Base-by-base conservation (phyloP, 768 basidiomycete genomes). In the Crepidotus variabilis region DNA sequence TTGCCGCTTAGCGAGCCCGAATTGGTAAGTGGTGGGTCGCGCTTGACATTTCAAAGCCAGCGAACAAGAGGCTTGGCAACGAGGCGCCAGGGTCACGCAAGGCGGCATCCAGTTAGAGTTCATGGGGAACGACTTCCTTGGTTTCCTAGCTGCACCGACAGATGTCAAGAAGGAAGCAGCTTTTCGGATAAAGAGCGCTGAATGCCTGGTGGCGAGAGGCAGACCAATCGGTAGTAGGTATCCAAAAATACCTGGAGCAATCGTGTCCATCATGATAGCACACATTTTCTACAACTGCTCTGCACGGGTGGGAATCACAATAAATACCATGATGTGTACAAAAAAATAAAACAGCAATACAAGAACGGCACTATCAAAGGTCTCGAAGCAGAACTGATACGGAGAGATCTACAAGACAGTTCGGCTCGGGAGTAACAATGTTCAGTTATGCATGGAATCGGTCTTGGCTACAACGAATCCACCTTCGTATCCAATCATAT, bases 401-500 rank as follows among this genome's bases (percentile, higher is more conserved):
- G 28, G 28, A 28, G 8, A 28, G 28, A 28, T 28, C 28, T 28
- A 28, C 3, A 8, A 28, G 28, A 28, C 8, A 28, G 8, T 8
- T 28, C 28, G 18, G 39, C 14, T 16, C 39, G 39, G 13, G 39
- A 43, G 39, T 3, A 16, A 11, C 5, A 11, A 43, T 16, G 39
- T 43, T 43, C 39, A 43, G 18, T 24, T 28, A 32, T 32, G 28
- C 20, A 49, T 13, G 1, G 22, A 28, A 20, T 57, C 45, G 22
- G 59, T 64, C 62, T 71, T 73, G 58, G 69, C 70, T 35, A 78
- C 71, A 35, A 76, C 72, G 61, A 82, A 83, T 24, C 74, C 71
- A 45, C 82, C 79, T 65, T 79, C 79, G 51, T 72, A 75, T n/a
- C 82, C 81, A n/a, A 74, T 62, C 21, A 63, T 62, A 51, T 72